These are phyloP conservation scores for Lachnellula hyalina DNA, from an alignment of 2,329 filamentous ascomycete genomes.

Conservation along the genomic window DNA sequence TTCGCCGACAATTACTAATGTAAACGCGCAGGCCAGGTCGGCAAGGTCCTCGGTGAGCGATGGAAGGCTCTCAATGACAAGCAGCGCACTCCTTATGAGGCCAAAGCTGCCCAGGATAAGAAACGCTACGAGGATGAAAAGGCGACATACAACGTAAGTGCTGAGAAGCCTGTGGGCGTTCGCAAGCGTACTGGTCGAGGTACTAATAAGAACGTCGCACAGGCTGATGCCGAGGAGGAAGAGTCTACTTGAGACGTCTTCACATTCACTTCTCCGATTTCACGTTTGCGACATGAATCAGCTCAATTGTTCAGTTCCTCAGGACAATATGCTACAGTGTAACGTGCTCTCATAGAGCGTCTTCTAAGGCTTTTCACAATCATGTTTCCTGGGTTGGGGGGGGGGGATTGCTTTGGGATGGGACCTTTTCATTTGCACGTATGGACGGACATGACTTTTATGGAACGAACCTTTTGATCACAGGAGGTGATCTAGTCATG, in stretches of 20 bases:
- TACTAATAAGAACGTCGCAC: conserved; percentile 33
- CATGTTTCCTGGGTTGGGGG: conserved; percentile 26
- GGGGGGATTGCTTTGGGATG: conserved; percentile 20
- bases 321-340: conserved; percentile 5
- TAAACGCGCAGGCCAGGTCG: conserved; percentile 68
- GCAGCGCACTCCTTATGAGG: conserved; percentile 90
- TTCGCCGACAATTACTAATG: conserved; percentile 11
- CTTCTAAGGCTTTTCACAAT: conserved; percentile 10
- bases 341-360: conserved; percentile 13
- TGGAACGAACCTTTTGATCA: conserved; percentile 20
- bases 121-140: conserved; percentile 99
- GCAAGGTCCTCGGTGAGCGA: conserved; percentile 95
- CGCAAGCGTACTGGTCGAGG: conserved; percentile 22
- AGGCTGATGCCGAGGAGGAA: conserved; percentile 53
- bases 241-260: conserved; percentile 37
- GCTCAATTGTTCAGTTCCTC: conserved; percentile 6
- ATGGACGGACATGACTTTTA: conserved; percentile 22
- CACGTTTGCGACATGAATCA: conserved; percentile 15
- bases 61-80: conserved; percentile 97
- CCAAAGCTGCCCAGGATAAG: conserved; percentile 95
- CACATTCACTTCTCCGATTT: conserved; percentile 11
- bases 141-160: conserved; percentile 79
- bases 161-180: conserved; percentile 17
- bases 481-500: conserved; percentile 21
- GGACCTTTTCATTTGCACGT: conserved; percentile 10